Base-by-base conservation (phyloP, 108 stramenopile genomes). In the Aurantiochytrium sp. region DNA sequence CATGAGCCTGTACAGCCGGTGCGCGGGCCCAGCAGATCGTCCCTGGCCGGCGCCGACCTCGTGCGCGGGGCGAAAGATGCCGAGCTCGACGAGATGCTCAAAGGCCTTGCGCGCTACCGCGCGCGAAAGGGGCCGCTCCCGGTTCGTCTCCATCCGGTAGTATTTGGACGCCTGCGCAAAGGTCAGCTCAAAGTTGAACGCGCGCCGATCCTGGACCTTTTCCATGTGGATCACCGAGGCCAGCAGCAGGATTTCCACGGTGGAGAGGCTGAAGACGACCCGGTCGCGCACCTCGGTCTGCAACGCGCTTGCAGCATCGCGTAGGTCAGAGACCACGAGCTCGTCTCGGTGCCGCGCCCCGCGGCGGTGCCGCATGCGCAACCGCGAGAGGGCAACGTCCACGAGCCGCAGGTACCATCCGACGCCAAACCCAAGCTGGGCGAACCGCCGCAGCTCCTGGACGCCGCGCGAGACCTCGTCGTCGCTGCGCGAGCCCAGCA, bases 71-170 rank as follows among this genome's bases (percentile, higher is more conserved):
- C 59, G 34, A 15, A 81, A 21, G 32, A 81, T 48, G n/a, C 73
- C 73, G n/a, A 81, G 73, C 45, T 81, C 42, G 10, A 81, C 39
- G 32, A 81, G 73, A 48, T 81, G 73, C 73, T 81, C 73, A 81
- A 81, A 81, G 12, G 42, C 39, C 30, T 81, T 81, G 12, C 73
- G 39, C 45, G 45, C 39, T 8, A 48, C 45, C 45, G 73, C 73
- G 12, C 73, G 39, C 21, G 39, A 41, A 24, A 81, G 42, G 10
- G 39, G 39, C 6, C 45, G 73, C 39, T 48, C 45, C n/a, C 27
- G 45, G 32, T 81, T 81, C 42, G 21, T 10, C 3, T 48, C 45
- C 21, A 41, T 5, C 12, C 45, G n/a, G 32, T 48, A 81, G 73
- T 48, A 81, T 24, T 81, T 81, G 0, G 39, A 41, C 12, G 73